phyloP scores from a whole-genome alignment of 2,329 filamentous ascomycete species.

The Byssothecium circinans region DNA sequence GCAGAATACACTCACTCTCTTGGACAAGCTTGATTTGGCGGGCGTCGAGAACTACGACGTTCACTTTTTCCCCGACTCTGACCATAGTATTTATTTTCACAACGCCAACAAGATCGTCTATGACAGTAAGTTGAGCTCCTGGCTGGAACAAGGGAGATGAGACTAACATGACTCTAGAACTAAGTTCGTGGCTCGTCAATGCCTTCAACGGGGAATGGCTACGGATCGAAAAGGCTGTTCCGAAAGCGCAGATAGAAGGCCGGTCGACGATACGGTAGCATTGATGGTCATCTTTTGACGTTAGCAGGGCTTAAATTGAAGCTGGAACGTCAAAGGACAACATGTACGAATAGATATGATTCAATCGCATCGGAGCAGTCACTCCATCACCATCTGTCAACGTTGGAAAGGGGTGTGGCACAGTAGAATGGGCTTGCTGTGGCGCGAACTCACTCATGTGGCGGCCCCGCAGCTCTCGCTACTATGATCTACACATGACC shows the following conservation, averaged over 20 bases:
- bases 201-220: conserved; percentile 98
- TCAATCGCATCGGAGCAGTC: too few species aligned
- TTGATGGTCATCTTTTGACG: neutral
- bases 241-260: conserved; percentile 40
- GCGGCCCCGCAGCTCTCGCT: neutral
- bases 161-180: conserved; percentile 53
- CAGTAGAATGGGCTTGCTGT: too few species aligned
- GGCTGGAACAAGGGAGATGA: neutral
- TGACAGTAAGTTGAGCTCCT: conserved; percentile 68
- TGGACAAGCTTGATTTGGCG: conserved; percentile 82
- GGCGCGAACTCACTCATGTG: too few species aligned
- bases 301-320: neutral
- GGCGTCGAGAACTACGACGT: conserved; percentile 93
- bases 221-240: conserved; percentile 56
- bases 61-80: conserved; percentile 93
- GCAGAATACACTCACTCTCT: conserved; percentile 84
- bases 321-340: neutral
- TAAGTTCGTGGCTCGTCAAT: conserved; percentile 90
- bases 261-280: conserved; percentile 16
- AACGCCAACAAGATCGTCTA: conserved; percentile 90
- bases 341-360: too few species aligned
- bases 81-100: conserved; percentile 94
- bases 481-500: conserved; percentile 6
- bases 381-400: too few species aligned
- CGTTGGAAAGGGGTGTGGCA: too few species aligned